Conservation (phyloP, 2,329 filamentous ascomycete genomes). For the Penicillium sclerotigenum region DNA sequence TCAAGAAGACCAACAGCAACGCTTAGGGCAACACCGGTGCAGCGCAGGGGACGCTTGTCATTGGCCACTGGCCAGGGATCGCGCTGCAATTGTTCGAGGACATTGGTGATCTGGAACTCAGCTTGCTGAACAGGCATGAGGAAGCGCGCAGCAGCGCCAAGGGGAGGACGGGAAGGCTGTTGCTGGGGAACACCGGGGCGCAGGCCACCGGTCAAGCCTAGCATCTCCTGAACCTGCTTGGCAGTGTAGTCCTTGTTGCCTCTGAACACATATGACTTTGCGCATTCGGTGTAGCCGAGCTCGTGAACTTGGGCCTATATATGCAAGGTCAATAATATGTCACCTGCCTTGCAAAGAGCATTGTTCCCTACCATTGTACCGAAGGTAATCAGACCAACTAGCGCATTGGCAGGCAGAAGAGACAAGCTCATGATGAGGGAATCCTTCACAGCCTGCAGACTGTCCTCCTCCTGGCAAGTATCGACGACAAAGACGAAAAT, state of each 20-base stretch:
- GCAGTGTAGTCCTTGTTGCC: conserved; percentile 97
- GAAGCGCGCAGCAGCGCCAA: conserved; percentile 83
- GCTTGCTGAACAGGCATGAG: conserved; percentile 91
- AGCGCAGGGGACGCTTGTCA: conserved; percentile 84
- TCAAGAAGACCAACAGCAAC: conserved; percentile 91
- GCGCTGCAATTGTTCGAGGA: conserved; percentile 89
- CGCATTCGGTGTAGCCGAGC: conserved; percentile 95
- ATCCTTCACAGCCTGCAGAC: conserved; percentile 64
- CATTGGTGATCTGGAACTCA: conserved; percentile 95
- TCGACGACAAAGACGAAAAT: conserved; percentile 68
- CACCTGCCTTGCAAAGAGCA: conserved; percentile 1
- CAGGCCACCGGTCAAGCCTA: conserved; percentile 70
- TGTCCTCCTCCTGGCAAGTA: conserved; percentile 67
- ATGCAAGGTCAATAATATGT: conserved; percentile 5
- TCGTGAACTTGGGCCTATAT: conserved; percentile 87
- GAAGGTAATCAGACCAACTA: conserved; percentile 64
- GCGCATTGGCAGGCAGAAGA: conserved; percentile 59
- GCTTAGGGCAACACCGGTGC: conserved; percentile 93
- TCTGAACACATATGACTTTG: conserved; percentile 97
- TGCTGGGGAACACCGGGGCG: conserved; percentile 64
- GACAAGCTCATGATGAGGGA: conserved; percentile 65
- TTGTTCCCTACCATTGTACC: conserved; percentile 79
- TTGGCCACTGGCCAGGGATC: conserved; percentile 97
- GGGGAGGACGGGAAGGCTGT: conserved; percentile 68
- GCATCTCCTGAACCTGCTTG: conserved; percentile 99